These are phyloP conservation scores for Monoraphidium neglectum DNA, from an alignment of 139 green algal genomes.

Conservation along the genomic window DNA sequence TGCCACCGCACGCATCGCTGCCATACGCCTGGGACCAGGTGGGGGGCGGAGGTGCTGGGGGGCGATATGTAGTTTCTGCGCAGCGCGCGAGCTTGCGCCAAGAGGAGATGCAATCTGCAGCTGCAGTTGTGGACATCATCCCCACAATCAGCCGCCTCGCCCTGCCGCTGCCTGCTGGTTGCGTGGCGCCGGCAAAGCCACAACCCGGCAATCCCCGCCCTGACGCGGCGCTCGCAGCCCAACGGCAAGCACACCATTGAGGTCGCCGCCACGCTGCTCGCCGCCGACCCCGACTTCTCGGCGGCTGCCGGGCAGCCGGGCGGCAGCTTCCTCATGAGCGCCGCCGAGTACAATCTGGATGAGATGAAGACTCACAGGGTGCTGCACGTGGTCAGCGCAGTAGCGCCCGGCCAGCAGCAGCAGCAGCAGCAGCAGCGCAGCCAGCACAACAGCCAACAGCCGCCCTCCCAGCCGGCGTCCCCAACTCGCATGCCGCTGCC, in stretches of 20 bases:
- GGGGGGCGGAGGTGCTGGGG: not conserved
- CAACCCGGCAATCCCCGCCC: too few species aligned
- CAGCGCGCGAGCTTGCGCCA: too few species aligned
- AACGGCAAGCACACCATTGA: constrained; percentile 50
- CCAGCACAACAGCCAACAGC: not conserved
- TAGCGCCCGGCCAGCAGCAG: not conserved
- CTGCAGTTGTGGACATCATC: too few species aligned
- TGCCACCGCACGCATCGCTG: constrained; percentile 40
- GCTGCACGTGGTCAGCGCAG: not conserved
- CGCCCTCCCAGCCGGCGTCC: not conserved
- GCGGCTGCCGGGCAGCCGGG: not conserved
- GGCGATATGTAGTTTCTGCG: too few species aligned
- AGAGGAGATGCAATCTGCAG: too few species aligned
- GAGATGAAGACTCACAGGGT: not conserved
- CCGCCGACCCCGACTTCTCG: not conserved
- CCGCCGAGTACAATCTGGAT: too few species aligned
- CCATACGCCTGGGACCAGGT: constrained; percentile 90
- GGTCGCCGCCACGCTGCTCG: constrained; percentile 24
- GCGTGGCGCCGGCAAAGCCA: too few species aligned
- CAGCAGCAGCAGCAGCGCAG: constrained; percentile 1
- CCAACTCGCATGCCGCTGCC: too few species aligned
- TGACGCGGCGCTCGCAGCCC: not conserved
- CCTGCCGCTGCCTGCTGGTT: too few species aligned
- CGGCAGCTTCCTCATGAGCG: not conserved
- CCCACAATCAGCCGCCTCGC: too few species aligned